A percentile compares a stretch with the other conserved stretches of the same genome.
phyloP scores from a whole-genome alignment of 305 asterid genomes.

The Solanum aculeatissimum region DNA sequence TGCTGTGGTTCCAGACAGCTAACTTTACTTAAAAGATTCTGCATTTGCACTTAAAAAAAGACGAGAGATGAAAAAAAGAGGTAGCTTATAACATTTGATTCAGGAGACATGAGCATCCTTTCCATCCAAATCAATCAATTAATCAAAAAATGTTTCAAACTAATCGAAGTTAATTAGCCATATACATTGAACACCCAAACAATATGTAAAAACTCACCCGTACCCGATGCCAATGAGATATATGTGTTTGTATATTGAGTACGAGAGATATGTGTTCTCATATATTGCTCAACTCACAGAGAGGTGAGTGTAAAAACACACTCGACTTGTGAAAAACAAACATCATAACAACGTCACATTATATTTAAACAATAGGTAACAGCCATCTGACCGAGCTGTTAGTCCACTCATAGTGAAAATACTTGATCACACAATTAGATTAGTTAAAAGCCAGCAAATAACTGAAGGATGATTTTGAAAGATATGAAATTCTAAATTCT shows the following conservation, averaged over 20 bases:
- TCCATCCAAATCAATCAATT: neutral
- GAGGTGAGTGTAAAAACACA: too few relatives aligned
- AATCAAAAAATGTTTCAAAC: neutral
- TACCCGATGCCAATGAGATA: neutral
- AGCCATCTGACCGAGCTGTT: neutral
- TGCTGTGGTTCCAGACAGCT: neutral
- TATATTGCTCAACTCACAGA: too few relatives aligned
- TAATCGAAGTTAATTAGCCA: neutral
- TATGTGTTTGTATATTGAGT: too few relatives aligned
- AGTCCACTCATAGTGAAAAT: neutral
- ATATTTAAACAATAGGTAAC: neutral
- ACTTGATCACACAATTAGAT: neutral
- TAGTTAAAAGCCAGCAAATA: neutral
- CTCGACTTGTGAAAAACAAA: too few relatives aligned
- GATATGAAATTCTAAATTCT: neutral
- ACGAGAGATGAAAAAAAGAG: neutral
- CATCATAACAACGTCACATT: neutral
- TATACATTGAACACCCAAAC: neutral
- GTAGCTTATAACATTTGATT: neutral
- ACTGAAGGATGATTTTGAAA: neutral
- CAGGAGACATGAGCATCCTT: neutral
- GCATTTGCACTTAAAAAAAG: neutral
- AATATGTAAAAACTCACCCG: neutral
- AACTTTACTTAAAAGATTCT: neutral
- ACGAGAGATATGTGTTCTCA: too few relatives aligned